These are phyloP conservation scores for Saccharum officinarum DNA, from an alignment of 176 grass and related monocot species.

Conservation along the genomic window DNA sequence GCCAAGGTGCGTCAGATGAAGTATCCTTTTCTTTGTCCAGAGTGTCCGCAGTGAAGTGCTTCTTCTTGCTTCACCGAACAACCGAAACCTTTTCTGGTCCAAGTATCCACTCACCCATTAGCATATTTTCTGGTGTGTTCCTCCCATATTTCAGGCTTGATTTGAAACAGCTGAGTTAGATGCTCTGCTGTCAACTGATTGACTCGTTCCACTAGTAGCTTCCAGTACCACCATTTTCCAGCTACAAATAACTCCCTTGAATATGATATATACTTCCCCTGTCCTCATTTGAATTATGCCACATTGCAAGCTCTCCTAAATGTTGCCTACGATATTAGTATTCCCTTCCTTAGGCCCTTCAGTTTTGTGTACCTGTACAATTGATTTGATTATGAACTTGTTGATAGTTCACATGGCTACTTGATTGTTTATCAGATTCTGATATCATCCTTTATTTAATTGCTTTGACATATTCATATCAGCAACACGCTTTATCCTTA, in stretches of 20 bases:
- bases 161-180: neutral
- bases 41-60: neutral
- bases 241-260: neutral
- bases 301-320: neutral
- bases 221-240: no score
- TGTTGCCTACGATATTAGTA: neutral
- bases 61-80: neutral
- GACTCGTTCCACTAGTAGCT: neutral
- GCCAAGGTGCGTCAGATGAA: neutral
- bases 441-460: neutral
- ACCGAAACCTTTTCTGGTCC: neutral
- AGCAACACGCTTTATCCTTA: neutral
- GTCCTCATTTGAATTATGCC: no score
- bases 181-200: neutral
- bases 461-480: neutral
- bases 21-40: neutral
- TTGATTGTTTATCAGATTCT: neutral
- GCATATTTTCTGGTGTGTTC: neutral
- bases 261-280: neutral
- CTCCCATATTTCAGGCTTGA: neutral
- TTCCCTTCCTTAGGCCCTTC: neutral
- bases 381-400: neutral
- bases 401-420: neutral
- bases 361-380: neutral
- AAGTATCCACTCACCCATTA: neutral